Conservation (phyloP, 1,284 basidiomycete species). For the Ceratobasidium sp. region DNA sequence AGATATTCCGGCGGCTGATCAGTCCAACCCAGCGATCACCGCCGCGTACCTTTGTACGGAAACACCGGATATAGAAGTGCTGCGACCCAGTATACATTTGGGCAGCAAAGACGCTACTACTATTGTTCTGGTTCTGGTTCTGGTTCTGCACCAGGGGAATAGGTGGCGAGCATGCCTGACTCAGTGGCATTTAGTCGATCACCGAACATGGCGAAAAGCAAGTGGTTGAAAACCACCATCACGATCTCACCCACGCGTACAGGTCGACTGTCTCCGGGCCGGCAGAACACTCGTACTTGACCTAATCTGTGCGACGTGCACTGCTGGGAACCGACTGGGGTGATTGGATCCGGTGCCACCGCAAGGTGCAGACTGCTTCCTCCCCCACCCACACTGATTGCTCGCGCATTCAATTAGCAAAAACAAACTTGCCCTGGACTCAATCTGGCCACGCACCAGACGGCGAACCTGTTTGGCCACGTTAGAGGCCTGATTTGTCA, state of each 20-base stretch:
- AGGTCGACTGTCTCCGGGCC: not conserved
- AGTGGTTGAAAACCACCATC: not conserved
- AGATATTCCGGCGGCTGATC: not conserved
- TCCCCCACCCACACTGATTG: constrained; percentile 3
- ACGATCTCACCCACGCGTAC: not conserved
- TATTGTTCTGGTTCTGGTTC: not conserved
- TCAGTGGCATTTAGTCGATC: not conserved
- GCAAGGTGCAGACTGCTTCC: not conserved
- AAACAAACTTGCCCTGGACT: not conserved
- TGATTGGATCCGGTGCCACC: not conserved
- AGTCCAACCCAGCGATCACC: constrained; percentile 9
- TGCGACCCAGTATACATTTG: not conserved
- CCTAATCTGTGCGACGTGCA: not conserved
- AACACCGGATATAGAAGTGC: not conserved
- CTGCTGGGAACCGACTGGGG: not conserved
- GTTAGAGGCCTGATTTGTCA: constrained; percentile 28
- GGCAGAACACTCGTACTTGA: not conserved
- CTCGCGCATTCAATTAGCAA: constrained; percentile 4
- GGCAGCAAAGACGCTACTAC: not conserved
- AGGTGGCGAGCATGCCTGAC: not conserved
- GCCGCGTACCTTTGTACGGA: constrained; percentile 32
- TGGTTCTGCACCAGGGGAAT: too few relatives aligned
- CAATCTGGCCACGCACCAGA: not conserved
- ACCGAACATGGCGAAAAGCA: not conserved
- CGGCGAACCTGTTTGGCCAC: not conserved